phyloP scores from a whole-genome alignment of 1,284 basidiomycete genomes.

The Ganoderma lingzhi region DNA sequence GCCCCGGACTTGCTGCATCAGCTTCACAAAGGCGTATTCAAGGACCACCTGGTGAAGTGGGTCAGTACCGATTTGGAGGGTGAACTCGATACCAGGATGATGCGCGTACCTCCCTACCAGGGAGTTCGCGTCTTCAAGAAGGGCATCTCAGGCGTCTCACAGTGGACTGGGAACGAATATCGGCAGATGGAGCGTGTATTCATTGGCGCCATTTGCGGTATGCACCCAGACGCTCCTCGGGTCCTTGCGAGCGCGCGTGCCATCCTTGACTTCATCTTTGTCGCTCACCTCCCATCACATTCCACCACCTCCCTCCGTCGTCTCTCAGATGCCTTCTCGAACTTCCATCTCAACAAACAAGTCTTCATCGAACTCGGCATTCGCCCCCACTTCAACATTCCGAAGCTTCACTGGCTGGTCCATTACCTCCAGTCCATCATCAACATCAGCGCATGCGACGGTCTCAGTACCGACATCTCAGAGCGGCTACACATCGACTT shows the following conservation, averaged over 20 bases:
- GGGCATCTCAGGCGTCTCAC: background rate
- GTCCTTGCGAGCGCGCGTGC: no score
- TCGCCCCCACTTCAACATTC: background rate
- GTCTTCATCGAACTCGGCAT: background rate
- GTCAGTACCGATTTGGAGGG: background rate
- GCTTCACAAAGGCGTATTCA: background rate
- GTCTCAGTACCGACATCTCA: background rate
- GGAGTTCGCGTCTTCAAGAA: background rate
- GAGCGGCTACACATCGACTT: background rate
- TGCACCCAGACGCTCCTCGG: background rate
- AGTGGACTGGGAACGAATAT: background rate
- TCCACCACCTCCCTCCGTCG: no score
- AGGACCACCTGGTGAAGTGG: background rate
- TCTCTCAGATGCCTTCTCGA: background rate
- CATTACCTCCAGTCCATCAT: background rate
- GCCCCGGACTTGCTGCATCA: background rate
- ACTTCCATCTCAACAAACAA: background rate
- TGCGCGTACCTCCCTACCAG: background rate
- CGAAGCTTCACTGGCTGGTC: background rate
- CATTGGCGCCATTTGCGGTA: background rate
- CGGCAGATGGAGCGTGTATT: no score
- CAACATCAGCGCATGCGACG: background rate
- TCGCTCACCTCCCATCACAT: background rate
- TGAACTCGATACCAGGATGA: background rate
- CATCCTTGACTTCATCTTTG: no score